Evolutionary conservation across 768 basidiomycete species (phyloP).

Genomic region (Podaxis sp.): DNA sequence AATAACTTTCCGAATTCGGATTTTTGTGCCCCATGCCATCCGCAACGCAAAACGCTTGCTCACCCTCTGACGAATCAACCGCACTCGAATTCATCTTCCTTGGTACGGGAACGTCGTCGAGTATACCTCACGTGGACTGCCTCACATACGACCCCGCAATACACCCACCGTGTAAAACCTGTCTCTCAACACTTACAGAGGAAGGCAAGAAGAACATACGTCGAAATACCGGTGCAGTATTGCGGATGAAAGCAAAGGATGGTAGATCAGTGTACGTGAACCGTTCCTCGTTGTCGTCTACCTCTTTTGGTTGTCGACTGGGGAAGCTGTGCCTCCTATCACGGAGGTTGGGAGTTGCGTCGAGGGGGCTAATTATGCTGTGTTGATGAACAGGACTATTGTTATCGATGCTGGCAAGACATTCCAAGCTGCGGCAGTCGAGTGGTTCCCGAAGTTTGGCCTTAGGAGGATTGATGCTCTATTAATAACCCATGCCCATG

Average conservation of each 20-base stretch:
- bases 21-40: constrained; percentile 2
- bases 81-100: constrained; percentile 72
- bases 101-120: constrained; percentile 80
- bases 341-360: not conserved
- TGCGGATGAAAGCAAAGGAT: constrained; percentile 47
- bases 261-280: constrained; percentile 51
- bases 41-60: not conserved
- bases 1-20: not conserved
- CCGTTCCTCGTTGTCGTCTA: not conserved
- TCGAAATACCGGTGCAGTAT: constrained; percentile 76
- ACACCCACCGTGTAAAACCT: constrained; percentile 54
- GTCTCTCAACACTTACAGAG: constrained; percentile 62
- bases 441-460: constrained; percentile 66
- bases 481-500: constrained; percentile 86
- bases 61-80: not conserved
- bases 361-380: constrained; percentile 8
- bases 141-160: constrained; percentile 63
- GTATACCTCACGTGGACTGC: constrained; percentile 70
- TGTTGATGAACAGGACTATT: constrained; percentile 52
- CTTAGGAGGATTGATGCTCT: constrained; percentile 58
- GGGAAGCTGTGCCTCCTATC: not conserved
- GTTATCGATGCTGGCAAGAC: constrained; percentile 87
- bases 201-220: constrained; percentile 83
- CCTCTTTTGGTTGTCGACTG: not conserved
- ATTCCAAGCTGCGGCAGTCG: constrained; percentile 55